These are phyloP conservation scores for Fusarium hainanense DNA, from an alignment of 2,329 filamentous ascomycete species.

Conservation along the genomic window DNA sequence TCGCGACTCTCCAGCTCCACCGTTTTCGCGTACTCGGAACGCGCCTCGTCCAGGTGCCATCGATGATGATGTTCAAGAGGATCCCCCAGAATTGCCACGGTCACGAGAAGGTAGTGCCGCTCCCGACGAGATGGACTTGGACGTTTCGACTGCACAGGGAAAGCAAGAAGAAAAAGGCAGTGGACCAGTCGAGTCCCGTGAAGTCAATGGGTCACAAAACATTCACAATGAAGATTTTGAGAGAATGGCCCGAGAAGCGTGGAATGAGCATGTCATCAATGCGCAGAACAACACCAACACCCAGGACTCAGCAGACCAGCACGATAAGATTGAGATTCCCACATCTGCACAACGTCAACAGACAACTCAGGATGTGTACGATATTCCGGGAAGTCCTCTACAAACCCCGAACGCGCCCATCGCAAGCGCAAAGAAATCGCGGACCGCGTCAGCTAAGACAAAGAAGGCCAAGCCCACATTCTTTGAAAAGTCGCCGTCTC, in stretches of 20 bases:
- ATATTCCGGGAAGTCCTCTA: constrained; percentile 42
- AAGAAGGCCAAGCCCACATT: constrained; percentile 64
- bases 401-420: constrained; percentile 37
- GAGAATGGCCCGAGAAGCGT: constrained; percentile 51
- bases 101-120: constrained; percentile 45
- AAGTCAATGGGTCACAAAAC: constrained; percentile 15
- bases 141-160: constrained; percentile 23
- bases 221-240: constrained; percentile 44
- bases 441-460: constrained; percentile 54
- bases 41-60: constrained; percentile 29
- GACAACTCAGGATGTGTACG: constrained; percentile 39
- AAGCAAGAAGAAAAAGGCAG: constrained; percentile 10
- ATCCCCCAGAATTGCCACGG: constrained; percentile 45
- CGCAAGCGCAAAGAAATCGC: constrained; percentile 43
- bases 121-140: constrained; percentile 43
- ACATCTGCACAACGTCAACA: constrained; percentile 36
- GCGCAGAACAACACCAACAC: constrained; percentile 41
- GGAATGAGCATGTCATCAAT: constrained; percentile 51
- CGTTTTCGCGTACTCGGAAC: constrained; percentile 30
- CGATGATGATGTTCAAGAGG: constrained; percentile 32
- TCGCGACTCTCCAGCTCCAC: constrained; percentile 15
- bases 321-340: constrained; percentile 26
- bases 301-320: constrained; percentile 17
- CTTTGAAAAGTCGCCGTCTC: constrained; percentile 50
- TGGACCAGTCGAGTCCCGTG: constrained; percentile 16